Percentiles rank a stretch among this genome's conserved stretches.
Conservation (phyloP, 225 moss, liverwort and hornwort genomes). For the Antitrichia curtipendula region DNA sequence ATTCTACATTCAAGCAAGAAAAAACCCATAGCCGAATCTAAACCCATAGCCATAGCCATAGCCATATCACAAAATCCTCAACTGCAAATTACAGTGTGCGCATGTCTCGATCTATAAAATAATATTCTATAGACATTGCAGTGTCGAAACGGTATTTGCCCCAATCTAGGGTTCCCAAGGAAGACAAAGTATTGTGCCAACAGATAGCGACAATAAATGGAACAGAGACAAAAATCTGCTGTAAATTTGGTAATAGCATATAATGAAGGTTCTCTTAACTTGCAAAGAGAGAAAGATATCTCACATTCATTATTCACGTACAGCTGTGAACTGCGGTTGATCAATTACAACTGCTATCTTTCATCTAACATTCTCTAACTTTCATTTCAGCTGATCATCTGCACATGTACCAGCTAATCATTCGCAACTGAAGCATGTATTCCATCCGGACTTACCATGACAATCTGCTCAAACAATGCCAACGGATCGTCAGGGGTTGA, state of each 20-base stretch:
- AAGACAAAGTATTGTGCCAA: background rate
- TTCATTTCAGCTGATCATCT: constrained; percentile 8
- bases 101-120: background rate
- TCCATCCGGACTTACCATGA: background rate
- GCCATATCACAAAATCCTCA: background rate
- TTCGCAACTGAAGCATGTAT: background rate
- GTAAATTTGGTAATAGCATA: background rate
- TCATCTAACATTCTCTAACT: constrained; percentile 9
- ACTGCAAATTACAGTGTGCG: background rate
- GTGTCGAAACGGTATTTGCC: background rate
- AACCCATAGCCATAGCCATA: background rate
- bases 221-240: background rate
- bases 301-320: constrained; percentile 25
- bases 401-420: constrained; percentile 20
- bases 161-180: constrained; percentile 3
- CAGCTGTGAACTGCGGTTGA: background rate
- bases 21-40: background rate
- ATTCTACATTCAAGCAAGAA: background rate
- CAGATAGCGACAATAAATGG: background rate
- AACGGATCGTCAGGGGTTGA: background rate
- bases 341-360: constrained; percentile 5
- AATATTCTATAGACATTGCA: background rate
- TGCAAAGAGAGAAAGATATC: background rate
- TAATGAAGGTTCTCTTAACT: background rate
- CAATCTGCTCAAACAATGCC: background rate